Conservation (phyloP, 2,329 filamentous ascomycete genomes). For the Cladosporium sp. region DNA sequence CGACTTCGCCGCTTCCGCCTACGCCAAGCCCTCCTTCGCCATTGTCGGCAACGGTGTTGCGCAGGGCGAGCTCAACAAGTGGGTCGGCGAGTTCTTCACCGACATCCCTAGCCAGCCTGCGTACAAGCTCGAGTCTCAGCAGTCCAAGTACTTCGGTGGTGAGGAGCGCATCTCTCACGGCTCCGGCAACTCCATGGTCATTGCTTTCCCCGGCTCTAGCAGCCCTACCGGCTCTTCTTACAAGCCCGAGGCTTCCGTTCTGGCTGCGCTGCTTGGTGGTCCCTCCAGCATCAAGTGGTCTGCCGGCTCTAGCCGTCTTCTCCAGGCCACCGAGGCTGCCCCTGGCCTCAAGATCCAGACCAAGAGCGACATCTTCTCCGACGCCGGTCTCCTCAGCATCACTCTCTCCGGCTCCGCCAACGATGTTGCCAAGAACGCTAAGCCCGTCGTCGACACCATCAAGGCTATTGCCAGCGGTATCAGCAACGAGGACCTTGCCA, state of each 20-base stretch:
- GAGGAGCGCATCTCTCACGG: conserved; percentile 81
- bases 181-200: conserved; percentile 73
- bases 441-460: conserved; percentile 71
- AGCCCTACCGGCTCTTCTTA: conserved; percentile 63
- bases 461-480: conserved; percentile 69
- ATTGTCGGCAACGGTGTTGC: conserved; percentile 84
- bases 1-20: conserved; percentile 70
- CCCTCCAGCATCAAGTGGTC: conserved; percentile 93
- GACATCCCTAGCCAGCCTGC: conserved; percentile 51
- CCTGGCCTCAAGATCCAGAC: conserved; percentile 64
- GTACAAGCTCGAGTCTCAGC: conserved; percentile 51
- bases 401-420: conserved; percentile 69
- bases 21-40: conserved; percentile 84
- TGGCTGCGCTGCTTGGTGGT: conserved; percentile 83
- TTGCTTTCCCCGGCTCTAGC: conserved; percentile 89
- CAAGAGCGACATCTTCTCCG: conserved; percentile 80
- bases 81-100: conserved; percentile 90
- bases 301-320: conserved; percentile 81
- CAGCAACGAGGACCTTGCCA: conserved; percentile 78
- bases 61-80: conserved; percentile 71
- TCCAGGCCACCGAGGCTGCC: conserved; percentile 65
- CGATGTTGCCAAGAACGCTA: conserved; percentile 66
- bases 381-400: conserved; percentile 83
- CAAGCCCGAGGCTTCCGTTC: conserved; percentile 85
- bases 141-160: conserved; percentile 86